Conservation (phyloP, 768 basidiomycete genomes). For the Tulasnella sp. region DNA sequence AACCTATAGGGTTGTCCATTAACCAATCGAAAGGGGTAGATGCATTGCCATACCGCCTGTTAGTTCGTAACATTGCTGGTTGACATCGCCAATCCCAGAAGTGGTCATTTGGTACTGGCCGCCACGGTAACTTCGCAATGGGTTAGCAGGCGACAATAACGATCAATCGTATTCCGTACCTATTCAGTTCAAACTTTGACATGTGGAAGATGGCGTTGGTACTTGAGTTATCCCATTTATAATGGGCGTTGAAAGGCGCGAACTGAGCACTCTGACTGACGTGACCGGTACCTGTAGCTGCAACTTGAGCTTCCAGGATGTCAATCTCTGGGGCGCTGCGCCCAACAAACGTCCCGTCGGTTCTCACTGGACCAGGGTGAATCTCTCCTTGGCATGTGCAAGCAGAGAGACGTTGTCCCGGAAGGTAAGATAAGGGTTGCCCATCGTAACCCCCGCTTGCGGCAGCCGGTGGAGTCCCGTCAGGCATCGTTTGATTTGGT, state of each 20-base stretch:
- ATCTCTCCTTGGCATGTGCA: conserved; percentile 80
- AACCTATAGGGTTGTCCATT: conserved; percentile 22
- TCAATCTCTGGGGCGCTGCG: conserved; percentile 84
- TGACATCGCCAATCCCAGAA: conserved; percentile 56
- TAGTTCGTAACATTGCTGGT: conserved; percentile 53
- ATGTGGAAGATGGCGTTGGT: conserved; percentile 47
- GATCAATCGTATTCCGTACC: conserved; percentile 33
- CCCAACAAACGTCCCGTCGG: conserved; percentile 69
- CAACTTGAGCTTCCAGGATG: conserved; percentile 55
- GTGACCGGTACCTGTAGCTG: conserved; percentile 29
- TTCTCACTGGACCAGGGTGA: conserved; percentile 74
- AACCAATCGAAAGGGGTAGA: background rate
- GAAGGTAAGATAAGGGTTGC: conserved; percentile 63
- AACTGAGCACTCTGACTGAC: conserved; percentile 76
- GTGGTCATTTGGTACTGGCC: conserved; percentile 75
- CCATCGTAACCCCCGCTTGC: conserved; percentile 19
- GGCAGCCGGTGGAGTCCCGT: conserved; percentile 3
- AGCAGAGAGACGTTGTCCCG: conserved; percentile 72
- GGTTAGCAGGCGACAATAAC: background rate
- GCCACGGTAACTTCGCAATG: conserved; percentile 30
- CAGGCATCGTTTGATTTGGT: conserved; percentile 62
- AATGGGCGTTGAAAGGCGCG: conserved; percentile 60
- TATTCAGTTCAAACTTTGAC: conserved; percentile 41
- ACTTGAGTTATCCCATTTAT: conserved; percentile 54
- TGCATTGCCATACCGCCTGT: background rate